These are phyloP conservation scores for Solanum microdontum DNA, from an alignment of 257 asterid genomes.

Conservation along the genomic window DNA sequence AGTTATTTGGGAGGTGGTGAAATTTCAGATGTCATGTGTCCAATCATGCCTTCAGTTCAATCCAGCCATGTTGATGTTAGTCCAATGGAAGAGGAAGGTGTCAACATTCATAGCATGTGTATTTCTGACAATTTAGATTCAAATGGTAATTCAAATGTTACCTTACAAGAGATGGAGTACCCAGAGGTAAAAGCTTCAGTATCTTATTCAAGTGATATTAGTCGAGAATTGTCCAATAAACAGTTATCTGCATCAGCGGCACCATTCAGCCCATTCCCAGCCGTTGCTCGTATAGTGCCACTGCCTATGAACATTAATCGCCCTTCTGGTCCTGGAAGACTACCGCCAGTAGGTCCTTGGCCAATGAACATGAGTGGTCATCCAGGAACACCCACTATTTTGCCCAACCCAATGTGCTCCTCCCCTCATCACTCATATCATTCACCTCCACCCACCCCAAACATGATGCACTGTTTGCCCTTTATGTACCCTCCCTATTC, in stretches of 20 bases:
- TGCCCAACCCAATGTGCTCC: conserved; percentile 57
- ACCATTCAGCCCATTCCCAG: conserved; percentile 80
- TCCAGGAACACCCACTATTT: conserved; percentile 61
- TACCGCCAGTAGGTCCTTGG: conserved; percentile 63
- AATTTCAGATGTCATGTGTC: conserved; percentile 16
- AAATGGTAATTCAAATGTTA: conserved; percentile 16
- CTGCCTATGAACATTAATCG: conserved; percentile 43
- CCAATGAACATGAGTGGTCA: conserved; percentile 77
- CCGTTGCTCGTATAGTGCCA: conserved; percentile 44
- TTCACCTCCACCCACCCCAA: conserved; percentile 83
- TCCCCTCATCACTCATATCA: conserved; percentile 81
- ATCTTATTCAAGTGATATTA: conserved; percentile 28
- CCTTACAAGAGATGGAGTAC: conserved; percentile 35
- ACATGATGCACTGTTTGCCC: conserved; percentile 71
- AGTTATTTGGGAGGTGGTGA: conserved; percentile 19
- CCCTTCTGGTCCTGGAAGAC: conserved; percentile 53
- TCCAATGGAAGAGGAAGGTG: conserved; percentile 23
- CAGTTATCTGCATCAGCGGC: conserved; percentile 94
- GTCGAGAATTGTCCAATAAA: conserved; percentile 41
- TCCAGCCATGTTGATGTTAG: conserved; percentile 16
- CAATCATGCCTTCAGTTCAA: conserved; percentile 9
- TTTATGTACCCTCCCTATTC: conserved; percentile 69
- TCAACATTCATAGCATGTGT: conserved; percentile 4
- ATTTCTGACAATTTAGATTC: conserved; percentile 17
- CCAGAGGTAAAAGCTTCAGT: conserved; percentile 22